Evolutionary conservation across 2,329 filamentous ascomycete genomes (phyloP).

Genomic region (Colletotrichum echinochloae): DNA sequence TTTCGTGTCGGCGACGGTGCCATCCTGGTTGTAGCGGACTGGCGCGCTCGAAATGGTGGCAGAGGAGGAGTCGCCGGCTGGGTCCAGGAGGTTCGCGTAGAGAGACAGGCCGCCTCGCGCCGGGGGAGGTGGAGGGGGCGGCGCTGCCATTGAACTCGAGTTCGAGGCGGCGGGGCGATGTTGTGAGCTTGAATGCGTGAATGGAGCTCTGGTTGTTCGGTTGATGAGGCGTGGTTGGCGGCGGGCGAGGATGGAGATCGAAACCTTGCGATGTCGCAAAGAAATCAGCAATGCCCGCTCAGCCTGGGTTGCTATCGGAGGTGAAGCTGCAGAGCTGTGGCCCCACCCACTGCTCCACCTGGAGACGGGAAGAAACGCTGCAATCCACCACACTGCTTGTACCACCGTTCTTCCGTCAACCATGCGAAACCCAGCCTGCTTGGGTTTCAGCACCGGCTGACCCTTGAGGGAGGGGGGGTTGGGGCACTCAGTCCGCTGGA

Average conservation of each 20-base stretch:
- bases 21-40: conserved; percentile 74
- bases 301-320: conserved; percentile 2
- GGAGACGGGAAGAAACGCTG: not conserved
- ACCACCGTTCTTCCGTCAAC: conserved; percentile 17
- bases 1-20: conserved; percentile 59
- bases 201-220: not conserved
- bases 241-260: not conserved
- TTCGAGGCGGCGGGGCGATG: not conserved
- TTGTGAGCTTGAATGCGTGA: not conserved
- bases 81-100: conserved; percentile 86
- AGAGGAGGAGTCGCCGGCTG: conserved; percentile 55
- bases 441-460: conserved; percentile 24
- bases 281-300: not conserved
- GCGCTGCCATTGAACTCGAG: conserved; percentile 46
- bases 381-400: not conserved
- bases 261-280: conserved; percentile 1
- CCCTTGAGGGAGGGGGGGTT: not conserved
- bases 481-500: conserved; percentile 18
- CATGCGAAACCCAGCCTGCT: conserved; percentile 12
- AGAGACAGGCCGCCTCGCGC: conserved; percentile 73
- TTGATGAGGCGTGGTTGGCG: not conserved
- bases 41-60: conserved; percentile 83
- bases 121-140: conserved; percentile 54
- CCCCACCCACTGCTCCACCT: not conserved
- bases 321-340: conserved; percentile 3